Percentiles rank a stretch among this genome's conserved stretches.
Evolutionary conservation across 2,329 filamentous ascomycete species (phyloP).

Genomic region (Lachnellula hyalina): DNA sequence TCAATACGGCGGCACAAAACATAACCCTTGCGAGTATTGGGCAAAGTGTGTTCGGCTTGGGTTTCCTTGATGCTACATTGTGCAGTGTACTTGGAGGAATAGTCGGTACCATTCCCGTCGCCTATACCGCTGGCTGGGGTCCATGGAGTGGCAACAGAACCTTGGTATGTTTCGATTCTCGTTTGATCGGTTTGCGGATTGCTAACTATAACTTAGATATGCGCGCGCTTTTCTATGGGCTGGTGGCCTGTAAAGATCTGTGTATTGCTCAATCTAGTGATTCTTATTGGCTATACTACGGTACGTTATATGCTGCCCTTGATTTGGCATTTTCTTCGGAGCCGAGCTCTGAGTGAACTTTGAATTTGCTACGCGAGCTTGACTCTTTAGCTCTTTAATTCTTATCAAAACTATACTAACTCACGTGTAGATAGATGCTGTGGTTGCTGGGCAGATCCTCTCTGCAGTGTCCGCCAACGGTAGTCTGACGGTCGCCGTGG

Average conservation of each 20-base stretch:
- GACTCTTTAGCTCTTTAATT: too few species aligned
- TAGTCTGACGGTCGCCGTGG: slow-evolving; percentile 58
- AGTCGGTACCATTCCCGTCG: slow-evolving; percentile 48
- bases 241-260: slow-evolving; percentile 62
- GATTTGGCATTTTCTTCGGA: too few species aligned
- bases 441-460: slow-evolving; percentile 63
- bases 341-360: too few species aligned
- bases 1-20: slow-evolving; percentile 59
- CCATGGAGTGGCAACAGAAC: slow-evolving; percentile 56
- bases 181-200: background rate
- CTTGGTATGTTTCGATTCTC: slow-evolving; percentile 38
- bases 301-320: too few species aligned
- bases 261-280: slow-evolving; percentile 56
- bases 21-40: slow-evolving; percentile 60
- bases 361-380: too few species aligned
- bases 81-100: slow-evolving; percentile 53
- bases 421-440: slow-evolving; percentile 46
- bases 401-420: too few species aligned
- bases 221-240: slow-evolving; percentile 57
- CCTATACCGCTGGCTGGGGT: slow-evolving; percentile 58
- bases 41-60: slow-evolving; percentile 51
- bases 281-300: slow-evolving; percentile 56
- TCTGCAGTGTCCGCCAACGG: slow-evolving; percentile 55
- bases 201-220: slow-evolving; percentile 23
- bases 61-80: slow-evolving; percentile 51